Base-by-base conservation (phyloP, 129 eudicot species). In the Chrysanthemum seticuspe region DNA sequence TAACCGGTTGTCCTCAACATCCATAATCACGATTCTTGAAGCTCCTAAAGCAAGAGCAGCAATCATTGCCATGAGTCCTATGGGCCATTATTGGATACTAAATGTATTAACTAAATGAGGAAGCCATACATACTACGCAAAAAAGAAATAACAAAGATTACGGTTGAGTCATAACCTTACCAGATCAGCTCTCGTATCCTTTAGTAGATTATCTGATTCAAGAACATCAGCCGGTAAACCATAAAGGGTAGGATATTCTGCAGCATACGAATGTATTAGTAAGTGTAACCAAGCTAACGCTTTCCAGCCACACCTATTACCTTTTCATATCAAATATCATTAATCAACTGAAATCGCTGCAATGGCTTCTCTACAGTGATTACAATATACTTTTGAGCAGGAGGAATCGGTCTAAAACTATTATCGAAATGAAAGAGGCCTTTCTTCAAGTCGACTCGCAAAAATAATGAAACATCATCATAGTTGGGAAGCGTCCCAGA, bases 401-500 rank as follows among this genome's bases (percentile, higher is more conserved):
- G 80, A 1, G 96, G 93, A 68, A 88, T 85, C 44, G 96, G 97
- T 59, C 97, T 85, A 77, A 84, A 91, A 85, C 96, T 91, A 47
- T 88, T 88, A 80, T 88, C 96, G 73, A 91, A 91, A 69, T 83
- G 76, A 68, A 85, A 91, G 55, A 91, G 96, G 29, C 97, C 97
- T 69, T 85, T 88, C 27, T 84, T 71, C 58, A 80, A 45, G 70
- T 87, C 79, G n/a, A 91, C 96, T 23, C 97, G 85, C 69, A 91
- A 68, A 72, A 91, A 88, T 63, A 86, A 53, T 0, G 97, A 96
- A 27, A 86, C 96, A n/a, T 91, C 97, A 49, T 88, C 94, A 65
- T 83, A 92, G 34, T 91, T 91, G 34, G 97, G 96, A 25, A 91
- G 91, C 0, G 93, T 88, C 13, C 96, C 96, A 10, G 97, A 91